Conservation (phyloP, 371 early-diverging fungal species). For the Chytridium lagenaria region DNA sequence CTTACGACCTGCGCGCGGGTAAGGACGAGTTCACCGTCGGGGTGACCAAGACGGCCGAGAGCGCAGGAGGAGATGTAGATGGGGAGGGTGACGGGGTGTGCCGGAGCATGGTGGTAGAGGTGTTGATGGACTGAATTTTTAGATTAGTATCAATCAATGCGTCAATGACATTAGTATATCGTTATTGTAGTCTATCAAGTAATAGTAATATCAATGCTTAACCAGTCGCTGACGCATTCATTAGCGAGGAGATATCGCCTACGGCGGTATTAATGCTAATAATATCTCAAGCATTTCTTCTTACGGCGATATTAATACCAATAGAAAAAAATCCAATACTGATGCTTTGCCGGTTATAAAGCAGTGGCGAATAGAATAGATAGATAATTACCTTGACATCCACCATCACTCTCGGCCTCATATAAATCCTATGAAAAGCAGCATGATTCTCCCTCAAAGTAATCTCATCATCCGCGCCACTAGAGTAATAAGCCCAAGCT, state of each 20-base stretch:
- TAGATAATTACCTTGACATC: conserved; percentile 42
- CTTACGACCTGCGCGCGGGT: conserved; percentile 62
- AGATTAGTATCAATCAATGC: too few species aligned
- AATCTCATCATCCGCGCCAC: conserved; percentile 84
- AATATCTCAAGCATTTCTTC: too few species aligned
- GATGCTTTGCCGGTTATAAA: too few species aligned
- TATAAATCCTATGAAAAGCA: conserved; percentile 76
- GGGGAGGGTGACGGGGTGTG: conserved; percentile 39
- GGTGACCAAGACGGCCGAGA: conserved; percentile 75
- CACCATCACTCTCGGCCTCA: conserved; percentile 55
- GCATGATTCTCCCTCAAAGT: conserved; percentile 78
- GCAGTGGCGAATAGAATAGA: neutral
- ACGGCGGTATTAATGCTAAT: too few species aligned
- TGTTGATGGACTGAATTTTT: conserved; percentile 31
- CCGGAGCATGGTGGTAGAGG: conserved; percentile 45
- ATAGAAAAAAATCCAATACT: too few species aligned
- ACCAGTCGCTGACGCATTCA: too few species aligned
- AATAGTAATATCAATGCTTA: too few species aligned
- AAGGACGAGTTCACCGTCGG: conserved; percentile 74
- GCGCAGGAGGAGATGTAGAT: conserved; percentile 60
- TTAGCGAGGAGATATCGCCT: too few species aligned
- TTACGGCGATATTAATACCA: too few species aligned
- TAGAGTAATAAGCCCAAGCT: conserved; percentile 88
- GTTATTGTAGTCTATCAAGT: too few species aligned
- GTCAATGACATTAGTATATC: too few species aligned